Conservation (phyloP, 768 basidiomycete genomes). For the Naganishia vishniacii region DNA sequence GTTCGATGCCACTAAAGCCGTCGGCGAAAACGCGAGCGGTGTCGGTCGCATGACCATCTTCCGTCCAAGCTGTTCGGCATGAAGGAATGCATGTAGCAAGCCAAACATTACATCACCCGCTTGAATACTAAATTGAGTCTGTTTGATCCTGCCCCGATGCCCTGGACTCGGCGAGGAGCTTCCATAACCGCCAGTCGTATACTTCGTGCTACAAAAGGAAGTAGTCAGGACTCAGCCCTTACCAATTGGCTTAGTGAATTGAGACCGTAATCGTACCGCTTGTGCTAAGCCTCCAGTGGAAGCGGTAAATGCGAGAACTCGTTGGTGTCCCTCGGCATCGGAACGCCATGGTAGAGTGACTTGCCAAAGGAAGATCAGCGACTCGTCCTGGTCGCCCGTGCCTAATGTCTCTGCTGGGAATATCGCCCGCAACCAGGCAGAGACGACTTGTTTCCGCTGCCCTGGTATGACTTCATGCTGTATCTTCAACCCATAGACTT, state of each 20-base stretch:
- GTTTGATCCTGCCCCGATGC: too few relatives aligned
- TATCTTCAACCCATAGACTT: conserved; percentile 32
- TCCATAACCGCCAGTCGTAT: neutral
- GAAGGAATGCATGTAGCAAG: too few relatives aligned
- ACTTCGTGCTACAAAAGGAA: neutral
- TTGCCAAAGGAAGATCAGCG: conserved; percentile 16
- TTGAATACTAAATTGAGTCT: too few relatives aligned
- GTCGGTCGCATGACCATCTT: too few relatives aligned
- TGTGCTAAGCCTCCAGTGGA: conserved; percentile 25
- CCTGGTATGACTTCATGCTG: conserved; percentile 24
- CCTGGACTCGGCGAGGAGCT: too few relatives aligned
- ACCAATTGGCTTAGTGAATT: too few relatives aligned
- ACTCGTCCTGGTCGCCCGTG: neutral
- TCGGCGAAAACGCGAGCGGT: too few relatives aligned
- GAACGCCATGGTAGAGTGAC: conserved; percentile 6
- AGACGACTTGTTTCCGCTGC: neutral
- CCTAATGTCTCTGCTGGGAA: neutral
- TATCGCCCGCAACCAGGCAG: neutral
- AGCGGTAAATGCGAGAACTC: conserved; percentile 19
- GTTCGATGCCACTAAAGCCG: too few relatives aligned
- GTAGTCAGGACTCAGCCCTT: neutral
- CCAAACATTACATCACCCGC: too few relatives aligned
- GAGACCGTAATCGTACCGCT: conserved; percentile 18
- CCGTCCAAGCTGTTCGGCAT: too few relatives aligned
- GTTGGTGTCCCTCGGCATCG: neutral